Evolutionary conservation across 2,329 filamentous ascomycete genomes (phyloP), one percentile per base, ranked within the genome.

Genomic region (Exserohilum rostratum): DNA sequence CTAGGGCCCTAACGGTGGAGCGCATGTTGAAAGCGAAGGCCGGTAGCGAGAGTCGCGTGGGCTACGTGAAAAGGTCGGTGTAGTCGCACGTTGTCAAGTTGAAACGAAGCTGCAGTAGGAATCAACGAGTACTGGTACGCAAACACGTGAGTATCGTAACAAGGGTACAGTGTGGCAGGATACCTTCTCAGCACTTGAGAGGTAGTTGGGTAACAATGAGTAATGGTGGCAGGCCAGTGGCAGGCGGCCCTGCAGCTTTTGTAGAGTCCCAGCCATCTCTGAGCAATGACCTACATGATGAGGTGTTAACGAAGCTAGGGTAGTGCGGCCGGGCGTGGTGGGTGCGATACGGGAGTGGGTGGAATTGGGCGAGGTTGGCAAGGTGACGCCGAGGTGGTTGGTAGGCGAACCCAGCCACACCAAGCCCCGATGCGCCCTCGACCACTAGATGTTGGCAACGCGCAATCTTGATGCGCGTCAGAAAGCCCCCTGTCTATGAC

Each of bases 251-350:
- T 61, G 51, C 64, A 59, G 35, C 60, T 65, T 66, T 60, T 68
- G 67, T 70, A 67, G 62, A 53, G 45, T 47, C 52, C 72, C 72
- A 74, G 72, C 72, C 72, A 73, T 74, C 64, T 59, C 56, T 58
- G 61, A 66, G 64, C 57, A 54, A 46, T 42, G 46, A 63, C 60
- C 58, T 68, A 66, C 66, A 62, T 68, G 58, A 64, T 61, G 58
- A 60, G 52, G 57, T 62, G 50, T 46, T 54, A 57, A 53, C 49
- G 56, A 57, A 53, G 59, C 53, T 37, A 57, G 50, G 50, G 53
- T 63, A 64, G 68, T 65, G 65, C 54, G 61, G 25, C 47, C 33
- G 42, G 40, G 40, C 53, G 47, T 55, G 25, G 54, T 49, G 55
- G 22, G 53, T 60, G 57, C 59, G 51, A 56, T 46, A 46, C 60